Evolutionary conservation across 106 monocot genomes (phyloP).

Genomic region (Allium sativum): DNA sequence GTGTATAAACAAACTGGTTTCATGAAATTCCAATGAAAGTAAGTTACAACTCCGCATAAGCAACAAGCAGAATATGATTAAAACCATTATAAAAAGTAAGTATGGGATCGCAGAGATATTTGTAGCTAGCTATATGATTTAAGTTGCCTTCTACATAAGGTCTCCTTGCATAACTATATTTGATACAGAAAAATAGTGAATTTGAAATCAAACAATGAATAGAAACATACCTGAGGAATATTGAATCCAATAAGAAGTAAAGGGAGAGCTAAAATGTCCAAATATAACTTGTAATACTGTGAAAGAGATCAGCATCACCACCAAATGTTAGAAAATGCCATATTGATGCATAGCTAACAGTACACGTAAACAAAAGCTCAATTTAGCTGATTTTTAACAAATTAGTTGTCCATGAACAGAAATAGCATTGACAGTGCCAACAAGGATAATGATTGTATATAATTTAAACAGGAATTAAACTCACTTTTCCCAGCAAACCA

Average conservation of each 20-base stretch:
- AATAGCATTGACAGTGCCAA: not conserved
- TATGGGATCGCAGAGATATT: no score
- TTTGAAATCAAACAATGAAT: not conserved
- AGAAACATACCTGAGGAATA: slow-evolving; percentile 77
- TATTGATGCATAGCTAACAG: not conserved
- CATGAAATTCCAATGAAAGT: no score
- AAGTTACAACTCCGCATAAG: no score
- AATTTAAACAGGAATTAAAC: slow-evolving; percentile 14
- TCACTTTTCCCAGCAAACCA: slow-evolving; percentile 74
- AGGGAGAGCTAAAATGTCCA: slow-evolving; percentile 76
- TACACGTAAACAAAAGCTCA: not conserved
- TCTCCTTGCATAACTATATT: no score
- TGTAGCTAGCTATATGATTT: no score
- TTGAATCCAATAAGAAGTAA: slow-evolving; percentile 66
- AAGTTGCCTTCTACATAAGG: no score
- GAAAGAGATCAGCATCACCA: slow-evolving; percentile 4
- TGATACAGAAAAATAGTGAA: no score
- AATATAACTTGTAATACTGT: slow-evolving; percentile 95
- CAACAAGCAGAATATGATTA: no score
- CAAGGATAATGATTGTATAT: slow-evolving; percentile 3
- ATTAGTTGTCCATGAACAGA: not conserved
- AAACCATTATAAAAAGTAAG: no score
- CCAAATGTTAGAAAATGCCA: slow-evolving; percentile 2
- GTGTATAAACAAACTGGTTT: no score
- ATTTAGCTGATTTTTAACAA: slow-evolving; percentile 1